A percentile compares a stretch with the other conserved stretches of the same genome.
These are phyloP conservation scores for Dipteronia sinensis DNA, from an alignment of 345 rosid species.

Conservation along the genomic window DNA sequence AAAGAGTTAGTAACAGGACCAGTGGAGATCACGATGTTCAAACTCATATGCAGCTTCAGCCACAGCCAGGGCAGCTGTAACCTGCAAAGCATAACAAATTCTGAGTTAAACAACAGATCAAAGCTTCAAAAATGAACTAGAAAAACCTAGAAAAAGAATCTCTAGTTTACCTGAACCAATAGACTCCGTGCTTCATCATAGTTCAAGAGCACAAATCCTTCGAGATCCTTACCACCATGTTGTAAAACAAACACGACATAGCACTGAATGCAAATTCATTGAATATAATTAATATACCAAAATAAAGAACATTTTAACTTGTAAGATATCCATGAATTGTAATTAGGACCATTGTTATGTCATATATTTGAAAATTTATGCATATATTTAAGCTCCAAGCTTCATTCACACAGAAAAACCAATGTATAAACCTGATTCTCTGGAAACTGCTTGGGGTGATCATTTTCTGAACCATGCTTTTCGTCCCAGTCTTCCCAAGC, in stretches of 20 bases:
- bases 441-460: conserved; percentile 80
- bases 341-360: neutral
- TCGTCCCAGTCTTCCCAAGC: conserved; percentile 99
- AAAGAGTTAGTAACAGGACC: conserved; percentile 44
- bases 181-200: conserved; percentile 84
- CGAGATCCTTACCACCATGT: conserved; percentile 98
- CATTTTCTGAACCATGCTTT: conserved; percentile 77
- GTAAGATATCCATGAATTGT: neutral
- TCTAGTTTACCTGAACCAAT: conserved; percentile 65
- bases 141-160: conserved; percentile 5
- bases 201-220: conserved; percentile 78
- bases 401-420: neutral
- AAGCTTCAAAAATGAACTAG: neutral
- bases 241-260: conserved; percentile 83
- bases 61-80: conserved; percentile 83
- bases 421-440: conserved; percentile 64
- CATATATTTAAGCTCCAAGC: neutral
- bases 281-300: conserved; percentile 18
- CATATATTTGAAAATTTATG: neutral
- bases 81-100: conserved; percentile 46
- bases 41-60: conserved; percentile 97
- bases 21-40: conserved; percentile 92
- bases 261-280: conserved; percentile 51
- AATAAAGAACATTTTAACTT: conserved; percentile 1
- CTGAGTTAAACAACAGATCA: neutral